These are phyloP conservation scores for Aspergillus uvarum DNA, from an alignment of 2,329 filamentous ascomycete species.

Conservation along the genomic window DNA sequence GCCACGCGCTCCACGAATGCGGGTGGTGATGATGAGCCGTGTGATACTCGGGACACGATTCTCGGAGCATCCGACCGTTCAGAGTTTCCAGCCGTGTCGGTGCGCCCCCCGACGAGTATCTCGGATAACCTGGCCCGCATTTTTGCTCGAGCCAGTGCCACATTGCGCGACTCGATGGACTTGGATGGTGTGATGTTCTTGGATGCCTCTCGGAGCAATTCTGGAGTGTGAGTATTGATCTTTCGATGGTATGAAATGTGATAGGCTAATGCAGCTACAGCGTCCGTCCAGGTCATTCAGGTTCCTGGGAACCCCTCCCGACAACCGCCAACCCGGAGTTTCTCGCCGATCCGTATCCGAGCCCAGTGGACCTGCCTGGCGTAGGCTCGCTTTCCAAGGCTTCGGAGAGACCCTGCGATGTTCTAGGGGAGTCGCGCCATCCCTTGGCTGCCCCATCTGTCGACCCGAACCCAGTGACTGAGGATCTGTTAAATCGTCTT, in stretches of 20 bases:
- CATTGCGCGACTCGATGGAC: slow-evolving; percentile 46
- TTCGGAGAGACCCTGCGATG: slow-evolving; percentile 17
- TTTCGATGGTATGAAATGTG: background rate
- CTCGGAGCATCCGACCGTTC: background rate
- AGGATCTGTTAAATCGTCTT: slow-evolving; percentile 19
- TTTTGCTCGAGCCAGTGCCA: slow-evolving; percentile 46
- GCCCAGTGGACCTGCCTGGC: slow-evolving; percentile 14
- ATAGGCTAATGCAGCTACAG: slow-evolving; percentile 10
- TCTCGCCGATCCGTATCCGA: slow-evolving; percentile 13
- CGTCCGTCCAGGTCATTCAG: slow-evolving; percentile 14
- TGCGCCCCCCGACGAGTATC: slow-evolving; percentile 7
- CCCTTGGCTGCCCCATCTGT: background rate
- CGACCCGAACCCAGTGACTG: slow-evolving; percentile 10
- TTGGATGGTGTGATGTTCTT: slow-evolving; percentile 41
- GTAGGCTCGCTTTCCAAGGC: slow-evolving; percentile 18
- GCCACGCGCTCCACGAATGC: background rate
- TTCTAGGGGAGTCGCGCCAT: slow-evolving; percentile 20
- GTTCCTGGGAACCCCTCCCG: slow-evolving; percentile 26
- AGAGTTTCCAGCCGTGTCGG: background rate
- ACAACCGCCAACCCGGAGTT: slow-evolving; percentile 18
- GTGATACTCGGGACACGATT: background rate
- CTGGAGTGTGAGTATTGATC: slow-evolving; percentile 22
- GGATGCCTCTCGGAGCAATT: slow-evolving; percentile 23
- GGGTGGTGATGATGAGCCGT: slow-evolving; percentile 1
- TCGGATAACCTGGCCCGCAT: slow-evolving; percentile 28